phyloP scores from a whole-genome alignment of 73 alveolate genomes.

The Tetrahymena thermophila region DNA sequence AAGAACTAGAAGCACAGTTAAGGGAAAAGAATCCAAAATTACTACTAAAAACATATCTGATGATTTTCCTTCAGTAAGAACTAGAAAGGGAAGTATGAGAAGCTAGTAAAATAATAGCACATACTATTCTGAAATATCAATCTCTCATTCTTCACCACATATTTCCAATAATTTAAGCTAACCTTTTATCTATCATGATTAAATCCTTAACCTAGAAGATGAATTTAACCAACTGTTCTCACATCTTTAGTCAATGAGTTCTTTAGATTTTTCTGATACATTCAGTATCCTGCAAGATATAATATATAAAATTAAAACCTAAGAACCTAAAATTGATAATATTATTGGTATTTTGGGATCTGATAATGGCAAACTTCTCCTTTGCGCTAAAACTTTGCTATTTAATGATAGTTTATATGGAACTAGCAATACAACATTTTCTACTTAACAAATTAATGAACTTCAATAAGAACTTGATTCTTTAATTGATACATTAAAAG shows the following conservation, averaged over 20 bases:
- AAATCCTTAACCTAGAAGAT: neutral
- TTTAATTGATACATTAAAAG: neutral
- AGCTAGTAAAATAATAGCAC: neutral
- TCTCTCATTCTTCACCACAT: neutral
- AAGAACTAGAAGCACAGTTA: neutral
- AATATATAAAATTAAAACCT: neutral
- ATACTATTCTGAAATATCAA: neutral
- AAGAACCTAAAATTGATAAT: neutral
- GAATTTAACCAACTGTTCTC: neutral
- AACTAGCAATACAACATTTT: neutral
- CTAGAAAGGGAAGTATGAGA: neutral
- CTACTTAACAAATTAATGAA: neutral
- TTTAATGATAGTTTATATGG: neutral
- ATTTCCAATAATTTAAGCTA: neutral
- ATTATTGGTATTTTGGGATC: neutral
- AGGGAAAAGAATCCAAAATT: neutral
- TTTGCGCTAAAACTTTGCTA: neutral
- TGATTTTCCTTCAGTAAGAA: neutral
- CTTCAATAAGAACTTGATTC: neutral
- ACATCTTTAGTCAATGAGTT: neutral
- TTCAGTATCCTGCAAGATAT: neutral
- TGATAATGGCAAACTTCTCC: neutral
- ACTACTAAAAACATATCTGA: neutral
- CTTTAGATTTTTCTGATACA: neutral
- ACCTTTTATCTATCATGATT: neutral